Conservation (phyloP, 2,329 filamentous ascomycete species). For the Verticillium alfalfae region DNA sequence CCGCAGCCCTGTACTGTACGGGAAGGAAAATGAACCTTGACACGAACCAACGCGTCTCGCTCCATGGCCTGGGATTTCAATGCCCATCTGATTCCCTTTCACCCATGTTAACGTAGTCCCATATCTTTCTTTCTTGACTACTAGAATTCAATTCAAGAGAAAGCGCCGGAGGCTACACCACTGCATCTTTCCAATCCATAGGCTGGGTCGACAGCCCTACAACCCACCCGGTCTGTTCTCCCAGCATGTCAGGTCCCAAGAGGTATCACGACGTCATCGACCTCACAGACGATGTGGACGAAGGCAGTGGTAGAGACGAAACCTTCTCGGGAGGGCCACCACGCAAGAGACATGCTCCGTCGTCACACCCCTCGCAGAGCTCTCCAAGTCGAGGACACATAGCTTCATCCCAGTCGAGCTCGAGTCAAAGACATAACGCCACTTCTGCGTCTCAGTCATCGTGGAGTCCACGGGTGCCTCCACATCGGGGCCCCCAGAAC, state of each 20-base stretch:
- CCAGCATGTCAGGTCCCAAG: constrained; percentile 19
- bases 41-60: too few relatives aligned
- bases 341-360: not conserved
- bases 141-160: too few relatives aligned
- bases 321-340: not conserved
- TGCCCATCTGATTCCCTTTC: too few relatives aligned
- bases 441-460: not conserved
- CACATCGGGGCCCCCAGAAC: constrained; percentile 23
- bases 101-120: too few relatives aligned
- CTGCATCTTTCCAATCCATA: too few relatives aligned
- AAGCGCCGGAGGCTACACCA: too few relatives aligned
- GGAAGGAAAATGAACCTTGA: too few relatives aligned
- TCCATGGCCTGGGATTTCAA: too few relatives aligned
- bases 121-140: too few relatives aligned
- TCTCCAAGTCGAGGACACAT: not conserved
- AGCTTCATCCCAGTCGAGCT: not conserved
- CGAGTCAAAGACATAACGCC: not conserved
- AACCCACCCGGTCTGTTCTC: not conserved
- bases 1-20: too few relatives aligned
- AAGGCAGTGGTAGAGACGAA: not conserved
- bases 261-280: constrained; percentile 31
- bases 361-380: not conserved
- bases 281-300: constrained; percentile 16
- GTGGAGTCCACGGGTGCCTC: not conserved
- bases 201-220: too few relatives aligned